Base-by-base conservation (phyloP, 148 eudicot species). In the Pouteria glomerata region DNA sequence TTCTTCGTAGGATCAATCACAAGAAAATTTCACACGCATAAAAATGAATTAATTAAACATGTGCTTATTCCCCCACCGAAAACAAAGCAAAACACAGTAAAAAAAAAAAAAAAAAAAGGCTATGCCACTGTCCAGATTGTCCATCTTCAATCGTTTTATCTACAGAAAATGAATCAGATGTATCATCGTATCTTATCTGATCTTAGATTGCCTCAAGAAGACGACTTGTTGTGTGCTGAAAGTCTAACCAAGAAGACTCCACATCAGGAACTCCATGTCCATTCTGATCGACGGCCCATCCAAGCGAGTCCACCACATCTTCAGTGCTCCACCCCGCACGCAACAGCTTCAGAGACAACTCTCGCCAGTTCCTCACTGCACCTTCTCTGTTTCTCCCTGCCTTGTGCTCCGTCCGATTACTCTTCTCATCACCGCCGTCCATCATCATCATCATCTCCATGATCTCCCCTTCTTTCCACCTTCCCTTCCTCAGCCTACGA, bases 381-480 rank as follows among this genome's bases (percentile, higher is more conserved):
- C 64, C 53, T 19, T 59, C 74, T 30, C 18, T 31, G 29, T 63
- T 69, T 29, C 63, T 42, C 52, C 16, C 5, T 44, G n/a, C 33
- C 52, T 8, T 21, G 13, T 50, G 27, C 67, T 37, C n/a, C 27
- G 15, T 64, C 30, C 61, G 14, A 52, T 2, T 26, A 15, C 3
- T 39, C 35, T 21, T 12, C 30, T 2, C 69, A 71, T 74, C 85
- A 3, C 65, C 44, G 12, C 75, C 77, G 74, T 77, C 85, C 81
- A 85, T 82, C 77, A 78, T 78, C 77, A 78, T 78, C 87, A 71
- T 79, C 87, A 85, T 85, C 74, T 85, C 88, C 39, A 78, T 71
- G 3, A 85, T 82, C 29, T 85, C 88, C 23, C 80, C 86, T 44
- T 80, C 84, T 16, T 69, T 78, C 88, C 88, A 85, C 74, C 88